Base-by-base conservation (phyloP, 2,329 filamentous ascomycete genomes). In the Exserohilum turcica region DNA sequence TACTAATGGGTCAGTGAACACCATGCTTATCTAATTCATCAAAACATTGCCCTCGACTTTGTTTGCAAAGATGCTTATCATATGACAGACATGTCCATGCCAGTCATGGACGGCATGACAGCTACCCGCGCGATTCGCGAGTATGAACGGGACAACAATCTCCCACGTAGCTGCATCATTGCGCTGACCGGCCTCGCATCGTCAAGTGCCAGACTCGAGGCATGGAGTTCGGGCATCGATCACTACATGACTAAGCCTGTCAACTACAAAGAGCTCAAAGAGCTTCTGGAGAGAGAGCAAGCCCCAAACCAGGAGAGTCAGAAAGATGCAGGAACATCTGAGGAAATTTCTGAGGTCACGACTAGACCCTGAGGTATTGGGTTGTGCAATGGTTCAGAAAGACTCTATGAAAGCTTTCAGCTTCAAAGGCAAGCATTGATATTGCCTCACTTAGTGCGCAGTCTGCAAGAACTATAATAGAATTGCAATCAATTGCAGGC, bases 31-130 rank as follows among this genome's bases (percentile, higher is more conserved):
- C 10, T 5, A 19, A 15, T 15, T 2, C 18, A 13, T 40, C n/a
- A 24, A 24, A 5, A 7, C 16, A 38, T 32, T 13, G 5, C 21
- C n/a, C 13, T 13, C 1, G 12, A 10, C 6, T 19, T 1, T 18
- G 13, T 40, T 10, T 40, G 12, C 5, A 6, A 2, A 18, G 35
- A 47, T 6, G 19, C 36, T 59, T 40, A 59, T 37, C 3, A 19
- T 12, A 15, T 18, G 7, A 21, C 19, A 68, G 71, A 74, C 36
- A 67, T 74, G 49, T 72, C 70, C 1, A 74, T 74, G 71, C 71
- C 71, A 2, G 63, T 73, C 33, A 69, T 75, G 69, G 71, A 74
- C 51, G 71, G 72, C 1, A 67, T 74, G 60, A 63, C 63, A 6
- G 68, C 70, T 13, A 74, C 70, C 3, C 64, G 68, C 6, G 59